Percentiles rank a stretch among this genome's conserved stretches.
Conservation (phyloP, 441 rosid genomes). For the Raphanus hybrid region DNA sequence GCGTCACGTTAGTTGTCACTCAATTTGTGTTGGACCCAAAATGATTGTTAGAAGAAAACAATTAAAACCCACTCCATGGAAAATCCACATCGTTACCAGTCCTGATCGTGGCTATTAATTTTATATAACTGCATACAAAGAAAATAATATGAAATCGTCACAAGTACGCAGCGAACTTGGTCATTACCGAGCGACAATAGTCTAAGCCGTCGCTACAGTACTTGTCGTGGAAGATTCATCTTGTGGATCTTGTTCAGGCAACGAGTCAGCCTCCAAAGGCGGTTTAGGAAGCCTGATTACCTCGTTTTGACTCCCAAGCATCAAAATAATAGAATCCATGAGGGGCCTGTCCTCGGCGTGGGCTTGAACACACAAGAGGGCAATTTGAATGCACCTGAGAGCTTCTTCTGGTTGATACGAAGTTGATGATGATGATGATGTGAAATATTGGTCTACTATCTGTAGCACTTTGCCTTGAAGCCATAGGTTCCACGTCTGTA, state of each 20-base stretch:
- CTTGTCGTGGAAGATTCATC: background rate
- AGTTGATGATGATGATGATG: conserved; percentile 18
- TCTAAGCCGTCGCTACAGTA: background rate
- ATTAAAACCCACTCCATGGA: too few species aligned
- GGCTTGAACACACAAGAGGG: background rate
- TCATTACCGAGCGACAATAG: background rate
- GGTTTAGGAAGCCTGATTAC: background rate
- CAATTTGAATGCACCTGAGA: background rate
- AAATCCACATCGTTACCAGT: too few species aligned
- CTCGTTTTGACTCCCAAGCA: background rate
- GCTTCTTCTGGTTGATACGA: background rate
- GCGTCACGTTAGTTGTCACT: too few species aligned
- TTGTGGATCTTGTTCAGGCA: background rate
- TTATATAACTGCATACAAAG: too few species aligned
- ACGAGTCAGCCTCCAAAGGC: background rate
- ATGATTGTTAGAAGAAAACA: too few species aligned
- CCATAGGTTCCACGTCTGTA: conserved; percentile 71
- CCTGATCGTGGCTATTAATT: too few species aligned
- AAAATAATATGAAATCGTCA: too few species aligned
- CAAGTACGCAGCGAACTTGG: too few species aligned
- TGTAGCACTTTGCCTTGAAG: conserved; percentile 57
- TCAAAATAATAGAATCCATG: background rate
- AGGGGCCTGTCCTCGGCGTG: background rate
- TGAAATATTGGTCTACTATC: conserved; percentile 45
- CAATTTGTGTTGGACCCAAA: too few species aligned